These are phyloP conservation scores for Scleroderma citrinum DNA, from an alignment of 768 basidiomycete species.

Conservation along the genomic window DNA sequence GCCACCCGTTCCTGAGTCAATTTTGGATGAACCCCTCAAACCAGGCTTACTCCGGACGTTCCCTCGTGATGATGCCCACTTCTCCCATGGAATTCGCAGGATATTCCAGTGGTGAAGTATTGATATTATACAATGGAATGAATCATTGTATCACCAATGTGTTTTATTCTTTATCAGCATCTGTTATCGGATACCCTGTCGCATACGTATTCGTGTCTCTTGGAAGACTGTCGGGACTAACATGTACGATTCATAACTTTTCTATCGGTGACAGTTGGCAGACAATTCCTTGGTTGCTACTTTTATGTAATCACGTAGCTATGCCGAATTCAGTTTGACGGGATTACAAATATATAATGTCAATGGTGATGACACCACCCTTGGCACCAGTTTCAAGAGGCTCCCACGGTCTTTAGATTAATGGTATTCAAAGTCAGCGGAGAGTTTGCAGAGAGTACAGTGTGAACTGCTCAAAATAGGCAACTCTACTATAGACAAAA, in stretches of 20 bases:
- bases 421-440: no score
- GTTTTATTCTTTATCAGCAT: slow-evolving; percentile 18
- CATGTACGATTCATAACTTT: not conserved
- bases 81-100: slow-evolving; percentile 38
- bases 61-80: slow-evolving; percentile 27
- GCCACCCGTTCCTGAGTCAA: slow-evolving; percentile 41
- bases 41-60: slow-evolving; percentile 27
- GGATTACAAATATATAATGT: no score
- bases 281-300: no score
- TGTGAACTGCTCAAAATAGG: no score
- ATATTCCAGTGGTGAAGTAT: slow-evolving; percentile 39
- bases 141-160: slow-evolving; percentile 24
- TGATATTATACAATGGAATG: slow-evolving; percentile 13
- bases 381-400: no score
- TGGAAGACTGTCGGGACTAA: not conserved
- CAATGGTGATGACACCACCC: no score
- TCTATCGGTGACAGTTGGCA: no score
- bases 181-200: slow-evolving; percentile 31
- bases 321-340: no score
- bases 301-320: no score
- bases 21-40: slow-evolving; percentile 37
- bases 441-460: no score
- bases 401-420: no score
- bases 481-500: no score
- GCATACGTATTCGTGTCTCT: slow-evolving; percentile 23